phyloP scores from a whole-genome alignment of 1,139 yeast species.

The Protomyces inouyei region DNA sequence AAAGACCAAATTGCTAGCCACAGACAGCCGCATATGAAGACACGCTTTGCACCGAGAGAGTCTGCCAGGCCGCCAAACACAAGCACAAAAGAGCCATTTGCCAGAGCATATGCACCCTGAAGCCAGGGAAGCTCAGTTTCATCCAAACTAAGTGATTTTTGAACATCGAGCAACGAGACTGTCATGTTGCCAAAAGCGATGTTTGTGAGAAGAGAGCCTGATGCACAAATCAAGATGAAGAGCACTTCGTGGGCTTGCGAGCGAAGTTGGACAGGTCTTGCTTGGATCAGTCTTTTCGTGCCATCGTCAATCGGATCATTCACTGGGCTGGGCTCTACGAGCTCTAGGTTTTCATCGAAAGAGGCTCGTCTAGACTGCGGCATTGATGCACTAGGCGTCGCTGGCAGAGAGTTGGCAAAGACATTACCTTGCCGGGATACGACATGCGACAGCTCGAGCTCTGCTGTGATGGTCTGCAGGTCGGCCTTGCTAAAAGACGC shows the following conservation, averaged over 20 bases:
- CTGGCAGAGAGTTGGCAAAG: neutral
- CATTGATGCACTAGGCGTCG: neutral
- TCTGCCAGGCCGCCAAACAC: slow-evolving; percentile 18
- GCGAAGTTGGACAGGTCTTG: neutral
- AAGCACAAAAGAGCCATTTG: slow-evolving; percentile 14
- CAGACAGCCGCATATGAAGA: slow-evolving; percentile 7
- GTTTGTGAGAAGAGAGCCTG: slow-evolving; percentile 4
- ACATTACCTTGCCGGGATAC: neutral
- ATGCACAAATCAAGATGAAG: slow-evolving; percentile 11
- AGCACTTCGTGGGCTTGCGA: slow-evolving; percentile 11
- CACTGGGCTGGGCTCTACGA: neutral
- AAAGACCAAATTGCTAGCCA: slow-evolving; percentile 14
- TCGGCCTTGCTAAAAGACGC: neutral
- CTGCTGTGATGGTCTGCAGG: neutral
- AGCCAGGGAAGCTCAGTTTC: slow-evolving; percentile 11
- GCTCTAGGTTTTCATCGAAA: neutral
- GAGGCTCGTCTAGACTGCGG: neutral
- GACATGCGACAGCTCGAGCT: neutral
- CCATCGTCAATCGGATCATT: neutral
- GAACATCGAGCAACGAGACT: slow-evolving; percentile 2
- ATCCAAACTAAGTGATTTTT: neutral
- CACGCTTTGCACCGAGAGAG: slow-evolving; percentile 9
- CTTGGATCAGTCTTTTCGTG: neutral
- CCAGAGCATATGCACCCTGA: slow-evolving; percentile 11
- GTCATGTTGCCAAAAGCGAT: slow-evolving; percentile 7